These are phyloP conservation scores for Circinella minor DNA, from an alignment of 371 early-diverging fungal genomes.

Conservation along the genomic window DNA sequence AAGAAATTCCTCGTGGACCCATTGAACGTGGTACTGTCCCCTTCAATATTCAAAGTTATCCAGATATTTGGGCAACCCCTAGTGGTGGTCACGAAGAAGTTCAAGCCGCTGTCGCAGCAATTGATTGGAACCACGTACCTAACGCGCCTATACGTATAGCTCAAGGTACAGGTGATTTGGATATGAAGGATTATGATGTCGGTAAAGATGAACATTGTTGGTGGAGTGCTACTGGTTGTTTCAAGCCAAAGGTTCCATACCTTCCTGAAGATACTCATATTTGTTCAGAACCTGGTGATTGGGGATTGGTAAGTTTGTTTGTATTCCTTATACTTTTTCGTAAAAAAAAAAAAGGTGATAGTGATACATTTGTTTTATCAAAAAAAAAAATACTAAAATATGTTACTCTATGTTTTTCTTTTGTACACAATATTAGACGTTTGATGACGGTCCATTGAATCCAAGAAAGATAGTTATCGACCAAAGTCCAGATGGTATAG, in stretches of 20 bases:
- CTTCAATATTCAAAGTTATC: slow-evolving; percentile 26
- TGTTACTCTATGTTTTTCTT: not conserved
- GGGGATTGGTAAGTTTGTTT: slow-evolving; percentile 41
- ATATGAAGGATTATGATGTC: slow-evolving; percentile 28
- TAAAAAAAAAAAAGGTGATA: no score
- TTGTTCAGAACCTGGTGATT: slow-evolving; percentile 47
- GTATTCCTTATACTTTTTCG: not conserved
- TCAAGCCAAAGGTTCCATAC: slow-evolving; percentile 43
- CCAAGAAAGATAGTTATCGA: slow-evolving; percentile 18
- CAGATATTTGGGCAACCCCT: slow-evolving; percentile 27
- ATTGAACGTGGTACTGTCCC: slow-evolving; percentile 14
- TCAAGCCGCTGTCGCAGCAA: slow-evolving; percentile 35
- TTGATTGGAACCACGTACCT: slow-evolving; percentile 53
- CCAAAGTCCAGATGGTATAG: slow-evolving; percentile 1
- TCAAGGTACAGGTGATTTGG: slow-evolving; percentile 20
- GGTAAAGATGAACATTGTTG: slow-evolving; percentile 33
- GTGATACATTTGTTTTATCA: no score
- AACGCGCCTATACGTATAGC: slow-evolving; percentile 30
- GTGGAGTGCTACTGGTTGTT: slow-evolving; percentile 51
- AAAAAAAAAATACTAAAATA: no score
- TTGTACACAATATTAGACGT: slow-evolving; percentile 23
- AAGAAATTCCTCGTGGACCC: slow-evolving; percentile 24
- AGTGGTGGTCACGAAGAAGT: slow-evolving; percentile 36
- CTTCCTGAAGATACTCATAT: slow-evolving; percentile 45
- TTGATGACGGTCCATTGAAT: slow-evolving; percentile 42